Evolutionary conservation across 441 rosid genomes (phyloP).

Genomic region (Populus trichocarpa): DNA sequence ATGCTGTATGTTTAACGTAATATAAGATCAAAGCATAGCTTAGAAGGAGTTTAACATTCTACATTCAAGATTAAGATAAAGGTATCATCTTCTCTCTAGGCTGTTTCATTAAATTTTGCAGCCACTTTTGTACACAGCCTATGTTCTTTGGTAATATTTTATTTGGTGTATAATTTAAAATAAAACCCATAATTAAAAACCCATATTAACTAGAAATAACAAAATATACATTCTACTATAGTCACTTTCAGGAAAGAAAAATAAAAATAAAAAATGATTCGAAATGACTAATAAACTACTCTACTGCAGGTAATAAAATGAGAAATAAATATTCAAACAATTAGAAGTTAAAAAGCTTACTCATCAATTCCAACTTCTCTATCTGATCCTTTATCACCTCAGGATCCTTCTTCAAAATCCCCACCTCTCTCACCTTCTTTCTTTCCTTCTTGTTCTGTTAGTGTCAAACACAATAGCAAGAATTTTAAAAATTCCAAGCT

Average conservation of each 20-base stretch:
- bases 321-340: not conserved
- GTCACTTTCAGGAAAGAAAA: not conserved
- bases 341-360: slow-evolving; percentile 39
- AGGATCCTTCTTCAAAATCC: slow-evolving; percentile 94
- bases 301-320: no score
- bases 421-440: slow-evolving; percentile 97
- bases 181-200: not conserved
- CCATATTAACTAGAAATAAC: not conserved
- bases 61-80: not conserved
- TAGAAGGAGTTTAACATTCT: not conserved
- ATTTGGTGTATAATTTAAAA: no score
- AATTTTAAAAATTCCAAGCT: not conserved
- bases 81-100: not conserved
- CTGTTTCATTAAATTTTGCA: not conserved
- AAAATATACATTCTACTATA: not conserved
- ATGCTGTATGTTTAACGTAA: no score
- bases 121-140: not conserved
- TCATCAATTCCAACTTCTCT: slow-evolving; percentile 82
- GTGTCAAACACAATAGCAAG: not conserved
- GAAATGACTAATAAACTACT: not conserved
- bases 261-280: not conserved
- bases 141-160: not conserved
- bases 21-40: not conserved
- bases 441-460: slow-evolving; percentile 93
- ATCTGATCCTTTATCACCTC: slow-evolving; percentile 82